These are phyloP conservation scores for Harringtonia aguacate DNA, from an alignment of 2,329 filamentous ascomycete species.

Conservation along the genomic window DNA sequence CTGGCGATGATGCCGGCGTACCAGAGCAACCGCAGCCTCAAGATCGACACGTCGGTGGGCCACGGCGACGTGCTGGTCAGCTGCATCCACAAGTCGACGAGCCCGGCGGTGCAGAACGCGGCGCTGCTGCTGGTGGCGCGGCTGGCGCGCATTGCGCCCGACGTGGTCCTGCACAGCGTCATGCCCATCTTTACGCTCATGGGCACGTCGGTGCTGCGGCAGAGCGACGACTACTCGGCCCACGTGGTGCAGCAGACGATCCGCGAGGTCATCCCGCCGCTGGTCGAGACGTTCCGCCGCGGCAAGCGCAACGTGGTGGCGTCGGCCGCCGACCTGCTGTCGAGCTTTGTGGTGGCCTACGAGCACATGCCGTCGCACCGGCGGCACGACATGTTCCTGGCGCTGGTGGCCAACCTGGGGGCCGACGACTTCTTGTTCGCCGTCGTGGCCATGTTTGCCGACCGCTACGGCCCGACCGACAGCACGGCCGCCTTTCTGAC, in stretches of 20 bases:
- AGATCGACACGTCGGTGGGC: slow-evolving; percentile 68
- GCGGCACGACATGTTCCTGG: slow-evolving; percentile 70
- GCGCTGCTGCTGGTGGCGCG: slow-evolving; percentile 81
- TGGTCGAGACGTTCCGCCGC: slow-evolving; percentile 75
- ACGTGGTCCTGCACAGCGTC: slow-evolving; percentile 87
- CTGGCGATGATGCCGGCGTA: slow-evolving; percentile 74
- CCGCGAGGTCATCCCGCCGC: slow-evolving; percentile 81
- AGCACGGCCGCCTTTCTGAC: slow-evolving; percentile 64
- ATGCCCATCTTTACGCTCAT: slow-evolving; percentile 99
- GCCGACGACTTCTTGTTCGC: slow-evolving; percentile 81
- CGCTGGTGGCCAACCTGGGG: slow-evolving; percentile 76
- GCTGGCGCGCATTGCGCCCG: slow-evolving; percentile 77
- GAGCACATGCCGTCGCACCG: slow-evolving; percentile 90
- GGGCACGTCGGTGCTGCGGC: slow-evolving; percentile 79
- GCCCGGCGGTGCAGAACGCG: slow-evolving; percentile 86
- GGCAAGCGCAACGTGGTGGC: slow-evolving; percentile 68
- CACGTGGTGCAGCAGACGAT: slow-evolving; percentile 95
- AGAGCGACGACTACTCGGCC: slow-evolving; percentile 93
- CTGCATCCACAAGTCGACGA: slow-evolving; percentile 84
- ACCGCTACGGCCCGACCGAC: slow-evolving; percentile 72
- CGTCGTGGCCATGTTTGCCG: slow-evolving; percentile 79
- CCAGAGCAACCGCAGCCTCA: slow-evolving; percentile 47
- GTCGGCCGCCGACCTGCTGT: slow-evolving; percentile 78
- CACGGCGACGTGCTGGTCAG: slow-evolving; percentile 87
- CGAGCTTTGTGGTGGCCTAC: slow-evolving; percentile 93